These are phyloP conservation scores for Exophiala xenobiotica DNA, from an alignment of 2,329 filamentous ascomycete species.

Conservation along the genomic window DNA sequence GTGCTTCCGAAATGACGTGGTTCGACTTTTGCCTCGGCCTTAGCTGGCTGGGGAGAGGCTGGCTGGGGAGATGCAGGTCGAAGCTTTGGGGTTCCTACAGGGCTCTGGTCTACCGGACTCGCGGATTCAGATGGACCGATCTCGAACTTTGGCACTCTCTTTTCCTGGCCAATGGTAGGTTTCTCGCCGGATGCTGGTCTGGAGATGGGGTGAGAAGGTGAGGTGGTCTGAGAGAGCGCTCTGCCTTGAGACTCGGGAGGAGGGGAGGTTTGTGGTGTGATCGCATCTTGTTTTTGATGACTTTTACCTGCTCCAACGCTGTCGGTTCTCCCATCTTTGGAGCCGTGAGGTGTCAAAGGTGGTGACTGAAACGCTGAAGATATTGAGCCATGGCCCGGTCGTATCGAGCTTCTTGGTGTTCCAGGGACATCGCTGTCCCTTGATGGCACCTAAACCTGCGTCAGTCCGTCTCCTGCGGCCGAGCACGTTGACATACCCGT, in stretches of 20 bases:
- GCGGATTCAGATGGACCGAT: constrained; percentile 58
- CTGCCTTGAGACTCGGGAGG: constrained; percentile 44
- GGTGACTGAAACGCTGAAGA: constrained; percentile 76
- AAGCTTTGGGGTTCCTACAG: constrained; percentile 53
- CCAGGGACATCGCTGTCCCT: constrained; percentile 62
- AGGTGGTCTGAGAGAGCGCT: constrained; percentile 31
- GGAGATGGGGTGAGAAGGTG: constrained; percentile 40
- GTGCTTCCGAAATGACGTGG: constrained; percentile 30
- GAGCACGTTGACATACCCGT: constrained; percentile 38
- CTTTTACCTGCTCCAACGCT: constrained; percentile 36
- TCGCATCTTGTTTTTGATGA: constrained; percentile 36
- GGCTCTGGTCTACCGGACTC: constrained; percentile 59
- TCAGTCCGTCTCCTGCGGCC: background rate
- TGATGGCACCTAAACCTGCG: constrained; percentile 36
- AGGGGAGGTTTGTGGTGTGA: constrained; percentile 57
- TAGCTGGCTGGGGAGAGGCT: constrained; percentile 32
- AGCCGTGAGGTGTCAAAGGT: constrained; percentile 82
- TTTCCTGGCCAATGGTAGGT: constrained; percentile 42
- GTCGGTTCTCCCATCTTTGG: constrained; percentile 52
- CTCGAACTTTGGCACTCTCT: constrained; percentile 54
- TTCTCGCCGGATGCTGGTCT: constrained; percentile 44
- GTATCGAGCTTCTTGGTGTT: constrained; percentile 56
- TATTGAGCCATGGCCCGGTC: constrained; percentile 59
- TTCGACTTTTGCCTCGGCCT: constrained; percentile 13
- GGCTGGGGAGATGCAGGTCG: constrained; percentile 50